phyloP scores from a whole-genome alignment of 495 filamentous ascomycete species.

The Talaromyces stipitatus region DNA sequence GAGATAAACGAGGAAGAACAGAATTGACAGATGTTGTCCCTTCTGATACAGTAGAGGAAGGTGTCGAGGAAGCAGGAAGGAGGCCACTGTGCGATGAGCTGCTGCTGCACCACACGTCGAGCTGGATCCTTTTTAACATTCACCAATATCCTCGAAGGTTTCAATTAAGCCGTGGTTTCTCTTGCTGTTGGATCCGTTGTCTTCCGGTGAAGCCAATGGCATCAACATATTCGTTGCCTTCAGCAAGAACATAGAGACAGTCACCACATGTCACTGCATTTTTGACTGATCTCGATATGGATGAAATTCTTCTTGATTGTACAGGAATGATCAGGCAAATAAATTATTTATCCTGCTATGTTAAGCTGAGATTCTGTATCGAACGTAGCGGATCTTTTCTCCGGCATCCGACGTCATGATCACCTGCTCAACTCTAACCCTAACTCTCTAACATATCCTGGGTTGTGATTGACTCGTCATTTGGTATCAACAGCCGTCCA shows the following conservation, averaged over 20 bases:
- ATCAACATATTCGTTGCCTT: background rate
- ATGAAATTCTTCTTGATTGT: no score
- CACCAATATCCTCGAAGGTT: background rate
- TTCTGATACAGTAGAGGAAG: background rate
- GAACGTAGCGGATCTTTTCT: background rate
- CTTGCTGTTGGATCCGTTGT: background rate
- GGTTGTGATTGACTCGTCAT: no score
- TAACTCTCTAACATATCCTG: no score
- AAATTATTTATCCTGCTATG: no score
- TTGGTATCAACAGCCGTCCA: background rate
- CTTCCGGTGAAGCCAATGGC: conserved; percentile 1
- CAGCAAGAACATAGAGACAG: background rate
- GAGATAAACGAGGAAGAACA: background rate
- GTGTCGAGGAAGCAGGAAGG: background rate
- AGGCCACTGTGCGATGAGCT: background rate
- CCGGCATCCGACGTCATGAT: background rate
- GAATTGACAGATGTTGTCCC: background rate
- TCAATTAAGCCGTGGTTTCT: background rate
- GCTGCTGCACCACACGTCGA: background rate
- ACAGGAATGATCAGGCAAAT: no score
- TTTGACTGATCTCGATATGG: background rate
- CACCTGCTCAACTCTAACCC: background rate
- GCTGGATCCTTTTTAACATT: background rate
- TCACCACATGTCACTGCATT: background rate
- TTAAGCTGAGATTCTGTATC: background rate